Base-by-base conservation (phyloP, 2,329 filamentous ascomycete species). In the Periconia macrospinosa region DNA sequence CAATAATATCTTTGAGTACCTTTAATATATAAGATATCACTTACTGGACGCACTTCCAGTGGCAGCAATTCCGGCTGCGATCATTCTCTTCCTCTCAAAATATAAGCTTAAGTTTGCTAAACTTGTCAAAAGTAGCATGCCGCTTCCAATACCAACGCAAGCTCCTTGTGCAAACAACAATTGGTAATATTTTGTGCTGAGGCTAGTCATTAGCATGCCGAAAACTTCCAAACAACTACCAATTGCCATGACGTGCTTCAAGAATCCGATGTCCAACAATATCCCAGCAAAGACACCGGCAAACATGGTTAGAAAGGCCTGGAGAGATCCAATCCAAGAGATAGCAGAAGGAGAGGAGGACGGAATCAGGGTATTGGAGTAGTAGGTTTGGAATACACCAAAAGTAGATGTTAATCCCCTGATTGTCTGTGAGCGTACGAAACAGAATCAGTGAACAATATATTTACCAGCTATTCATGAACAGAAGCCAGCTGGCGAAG, bases 161-260 rank as follows among this genome's bases (percentile, higher is more conserved):
- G 63, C 33, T 9, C 61, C 62, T 19, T 64, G 61, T 8, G 60
- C 54, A 15, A 64, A 42, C 41, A 65, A 53, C 17, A 58, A 14
- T 47, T 79, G 77, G 76, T 76, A 79, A 60, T 79, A 81, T 27
- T 49, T 9, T 7, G 40, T 49, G 3, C 23, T 75, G 9, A 80
- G 57, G 13, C 75, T 78, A 3, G 76, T 77, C 75, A 78, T 79
- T 62, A 81, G 79, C 48, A 79, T 75, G 19, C 74, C 74, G 15
- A 80, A 61, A 15, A 77, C 47, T 45, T 75, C 70, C 43, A 79
- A 56, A 9, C 73, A 50, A 0, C 72, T 69, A 1, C 78, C 79
- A 1, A 67, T 20, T 1, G 69, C 58, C 55, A 78, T 62, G 0
- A 70, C 71, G 30, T 66, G 57, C 37, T 73, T 72, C 61, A 78